Evolutionary conservation across 306 rosid species (phyloP), one percentile per base, ranked within the genome.

Genomic region (Quercus bicolor): DNA sequence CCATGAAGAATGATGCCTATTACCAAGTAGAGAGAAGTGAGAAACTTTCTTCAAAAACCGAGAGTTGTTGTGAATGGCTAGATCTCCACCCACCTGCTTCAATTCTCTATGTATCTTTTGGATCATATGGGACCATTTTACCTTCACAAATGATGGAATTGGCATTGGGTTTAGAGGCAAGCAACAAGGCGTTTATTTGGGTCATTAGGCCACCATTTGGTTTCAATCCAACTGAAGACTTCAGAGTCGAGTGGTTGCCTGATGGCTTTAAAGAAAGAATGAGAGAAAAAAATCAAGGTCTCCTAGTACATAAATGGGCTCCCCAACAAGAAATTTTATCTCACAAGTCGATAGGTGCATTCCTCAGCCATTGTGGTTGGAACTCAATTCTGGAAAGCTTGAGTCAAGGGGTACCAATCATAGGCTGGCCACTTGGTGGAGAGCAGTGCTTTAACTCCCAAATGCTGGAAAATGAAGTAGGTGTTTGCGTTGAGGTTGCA

Each of bases 361-460:
- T 81, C 54, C 13, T 75, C 65, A 75, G 72, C 68, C 84, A 75
- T 3, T 70, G 80, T 34, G 77, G 84, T 4, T 81, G 80, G 80
- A 75, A 75, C 14, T 81, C 77, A 6, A 24, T 55, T 10, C 3
- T 55, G 7, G 70, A 80, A 40, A 60, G 66, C 16, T 60, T 13
- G 33, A 60, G 66, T 23, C 66, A 60, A 48, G 53, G 53, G 53
- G 53, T 48, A 48, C 53, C 53, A 48, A 48, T 48, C 53, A 48
- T 48, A 48, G 53, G 53, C 5, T 48, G 53, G 16, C 53, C 53
- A 48, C 5, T 48, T 2, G 53, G 15, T 48, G 15, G 15, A 48
- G 16, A 48, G 53, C 53, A 48, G 16, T 48, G 53, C 53, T 48
- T 48, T 48, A 12, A 48, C 16, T 48, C 53, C 53, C 53, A 48